Evolutionary conservation across 139 green algal genomes (phyloP).

Genomic region (Chlamydomonas incerta): DNA sequence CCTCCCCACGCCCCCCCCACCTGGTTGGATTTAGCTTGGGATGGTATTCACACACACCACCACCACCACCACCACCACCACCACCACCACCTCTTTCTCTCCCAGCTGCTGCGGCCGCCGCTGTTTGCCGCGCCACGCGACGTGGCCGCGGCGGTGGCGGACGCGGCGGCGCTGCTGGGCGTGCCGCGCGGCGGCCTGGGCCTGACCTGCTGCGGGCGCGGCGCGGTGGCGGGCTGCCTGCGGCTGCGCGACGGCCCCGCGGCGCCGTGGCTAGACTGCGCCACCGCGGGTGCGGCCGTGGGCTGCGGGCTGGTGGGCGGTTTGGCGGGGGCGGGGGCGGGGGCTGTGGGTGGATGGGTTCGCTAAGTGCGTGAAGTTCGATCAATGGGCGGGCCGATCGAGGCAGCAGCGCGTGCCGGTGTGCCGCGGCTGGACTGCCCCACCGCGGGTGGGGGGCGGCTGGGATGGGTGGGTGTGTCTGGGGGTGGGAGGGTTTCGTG

Average conservation of each 20-base stretch:
- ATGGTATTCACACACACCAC: background rate
- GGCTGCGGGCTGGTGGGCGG: no score
- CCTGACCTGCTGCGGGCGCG: constrained; percentile 71
- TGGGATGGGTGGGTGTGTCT: no score
- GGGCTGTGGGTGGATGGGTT: no score
- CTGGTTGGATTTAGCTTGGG: no score
- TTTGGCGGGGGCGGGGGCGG: no score
- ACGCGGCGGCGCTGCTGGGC: constrained; percentile 68
- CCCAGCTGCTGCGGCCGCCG: constrained; percentile 56
- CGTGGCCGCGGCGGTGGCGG: constrained; percentile 71
- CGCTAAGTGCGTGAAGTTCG: no score
- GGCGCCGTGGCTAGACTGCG: constrained; percentile 68
- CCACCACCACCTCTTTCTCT: background rate
- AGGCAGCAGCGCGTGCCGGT: no score
- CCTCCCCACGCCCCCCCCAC: background rate
- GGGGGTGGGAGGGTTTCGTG: no score
- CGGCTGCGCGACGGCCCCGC: constrained; percentile 57
- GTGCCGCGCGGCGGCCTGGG: constrained; percentile 72
- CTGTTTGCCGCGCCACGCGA: constrained; percentile 59
- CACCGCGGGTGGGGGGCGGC: no score
- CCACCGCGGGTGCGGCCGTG: constrained; percentile 31
- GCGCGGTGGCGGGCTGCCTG: constrained; percentile 75
- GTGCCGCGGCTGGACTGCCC: no score
- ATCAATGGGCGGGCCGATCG: no score
- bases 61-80: background rate